These are phyloP conservation scores for Gracilaria vermiculophylla DNA, from an alignment of 23 red algal genomes.

Conservation along the genomic window DNA sequence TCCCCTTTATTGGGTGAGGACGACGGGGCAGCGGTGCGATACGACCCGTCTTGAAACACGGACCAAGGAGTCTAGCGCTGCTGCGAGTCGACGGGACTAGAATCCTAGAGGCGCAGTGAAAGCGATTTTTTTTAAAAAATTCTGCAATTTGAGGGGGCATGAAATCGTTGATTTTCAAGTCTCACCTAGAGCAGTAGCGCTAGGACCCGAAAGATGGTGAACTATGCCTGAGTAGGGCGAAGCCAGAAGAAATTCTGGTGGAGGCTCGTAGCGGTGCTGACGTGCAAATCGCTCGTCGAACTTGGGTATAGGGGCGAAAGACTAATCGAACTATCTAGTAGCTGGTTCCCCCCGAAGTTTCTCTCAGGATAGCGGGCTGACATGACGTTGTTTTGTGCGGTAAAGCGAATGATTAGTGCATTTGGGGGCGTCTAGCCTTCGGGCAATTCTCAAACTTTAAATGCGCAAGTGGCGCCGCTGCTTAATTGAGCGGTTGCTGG, in stretches of 20 bases:
- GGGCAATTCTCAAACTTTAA: slow-evolving; percentile 92
- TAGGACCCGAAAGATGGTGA: slow-evolving; percentile 92
- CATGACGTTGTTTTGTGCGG: slow-evolving; percentile 62
- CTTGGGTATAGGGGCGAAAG: slow-evolving; percentile 97
- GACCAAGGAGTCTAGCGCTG: slow-evolving; percentile 33
- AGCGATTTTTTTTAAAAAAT: neutral
- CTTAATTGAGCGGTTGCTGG: slow-evolving; percentile 41
- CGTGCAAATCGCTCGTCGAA: slow-evolving; percentile 96
- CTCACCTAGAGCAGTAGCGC: slow-evolving; percentile 43
- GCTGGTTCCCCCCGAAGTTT: slow-evolving; percentile 93
- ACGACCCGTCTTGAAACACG: slow-evolving; percentile 34
- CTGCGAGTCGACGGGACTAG: slow-evolving; percentile 6
- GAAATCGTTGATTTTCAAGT: slow-evolving; percentile 10
- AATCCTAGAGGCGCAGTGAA: slow-evolving; percentile 13
- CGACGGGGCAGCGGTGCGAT: slow-evolving; percentile 7
- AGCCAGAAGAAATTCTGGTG: slow-evolving; percentile 67
- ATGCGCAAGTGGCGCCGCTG: slow-evolving; percentile 78
- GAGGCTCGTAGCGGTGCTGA: slow-evolving; percentile 87
- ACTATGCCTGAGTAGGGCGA: slow-evolving; percentile 86
- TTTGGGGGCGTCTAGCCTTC: slow-evolving; percentile 69
- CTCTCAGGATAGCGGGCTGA: slow-evolving; percentile 85
- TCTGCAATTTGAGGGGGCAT: slow-evolving; percentile 15
- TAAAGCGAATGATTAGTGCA: slow-evolving; percentile 89
- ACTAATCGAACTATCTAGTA: slow-evolving; percentile 95
- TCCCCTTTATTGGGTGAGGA: slow-evolving; percentile 37